Base-by-base conservation (phyloP, 2,329 filamentous ascomycete species). In the Byssochlamys sp. region DNA sequence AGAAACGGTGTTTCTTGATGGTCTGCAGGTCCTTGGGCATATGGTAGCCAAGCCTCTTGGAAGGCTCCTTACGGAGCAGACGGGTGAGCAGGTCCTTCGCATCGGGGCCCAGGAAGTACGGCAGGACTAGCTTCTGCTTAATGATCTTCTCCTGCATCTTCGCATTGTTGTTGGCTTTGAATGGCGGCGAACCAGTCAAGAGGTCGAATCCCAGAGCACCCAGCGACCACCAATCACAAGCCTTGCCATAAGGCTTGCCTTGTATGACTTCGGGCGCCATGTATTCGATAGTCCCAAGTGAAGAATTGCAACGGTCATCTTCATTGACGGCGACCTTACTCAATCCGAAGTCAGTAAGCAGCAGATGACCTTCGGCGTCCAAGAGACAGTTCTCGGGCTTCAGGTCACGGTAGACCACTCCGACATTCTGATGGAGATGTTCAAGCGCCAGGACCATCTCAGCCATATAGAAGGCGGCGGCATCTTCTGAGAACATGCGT, bases 171-270 rank as follows among this genome's bases (percentile, higher is more conserved):
- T 87, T 86, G 50, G 90, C 94, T 27, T 85, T 85, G 77, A 97
- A 99, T 0, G 95, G 94, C 7, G 92, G 91, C 56, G 86, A 86
- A 55, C 95, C 94, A 9, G 92, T 97, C 71, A 99, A 86, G 35
- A 99, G 80, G 71, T 99, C 94, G 72, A 87, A 95, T 33, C 90
- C 91, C 52, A 99, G 82, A 2, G 92, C 91, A 35, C 95, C 94
- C 52, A 99, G 86, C 3, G 91, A 96, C 94, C 94, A 99, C 92
- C 92, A 99, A 76, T 99, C 94, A 19, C 96, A 95, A 1, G 91
- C 87, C 73, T 91, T 92, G 68, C 92, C 91, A 72, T 99, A 99
- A 63, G 89, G 86, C 63, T 89, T 86, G 60, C 91, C 91, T 61
- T 86, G 83, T 60, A 99, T 85, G 55, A 99, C 89, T 75, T 99